Base-by-base conservation (phyloP, 495 filamentous ascomycete genomes). In the Lophiotrema nucula region DNA sequence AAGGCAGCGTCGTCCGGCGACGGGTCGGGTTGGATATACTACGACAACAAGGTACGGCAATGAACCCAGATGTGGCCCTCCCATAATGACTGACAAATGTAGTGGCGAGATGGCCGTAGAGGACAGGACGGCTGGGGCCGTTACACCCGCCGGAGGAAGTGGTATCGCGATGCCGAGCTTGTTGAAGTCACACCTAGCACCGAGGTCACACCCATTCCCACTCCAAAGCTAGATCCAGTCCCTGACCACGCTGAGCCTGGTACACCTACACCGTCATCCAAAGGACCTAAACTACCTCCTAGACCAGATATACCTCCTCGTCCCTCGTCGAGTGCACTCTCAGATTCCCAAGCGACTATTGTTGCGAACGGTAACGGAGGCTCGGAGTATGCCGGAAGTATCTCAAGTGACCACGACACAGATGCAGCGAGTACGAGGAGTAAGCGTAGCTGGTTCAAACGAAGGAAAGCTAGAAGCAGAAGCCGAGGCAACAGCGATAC, bases 151-250 rank as follows among this genome's bases (percentile, higher is more conserved):
- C 83, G 93, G 11, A 77, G 93, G 48, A 99, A 97, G 71, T 99
- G 93, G 93, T 90, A 86, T 67, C 85, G 95, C 25, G 93, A 96
- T 65, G 93, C 95, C 23, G 95, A 99, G 71, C 82, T 99, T 18
- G 87, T 96, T 31, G 95, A 99, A 61, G 73, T 83, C 19, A 72
- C 80, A 22, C 72, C 70, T 11, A 72, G 55, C 44, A 72, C 62
- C 4, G 77, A 77, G 51, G 57, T 74, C 48, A 74, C 69, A 3
- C 74, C 72, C 12, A 64, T 70, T 13, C 71, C 71, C 18, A 74
- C 72, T 22, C 70, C 71, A 19, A 27, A 62, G 33, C 31, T 64
- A n/a, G 63, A 60, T n/a, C 65, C 54, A 6, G 18, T 56, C 33
- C 22, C 27, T n/a, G 51, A 57, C 41, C 4, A 26, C 21, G 35